Evolutionary conservation across 2,329 filamentous ascomycete species (phyloP), one percentile per base, ranked within the genome.

Genomic region (Sclerotiophoma versabilis): DNA sequence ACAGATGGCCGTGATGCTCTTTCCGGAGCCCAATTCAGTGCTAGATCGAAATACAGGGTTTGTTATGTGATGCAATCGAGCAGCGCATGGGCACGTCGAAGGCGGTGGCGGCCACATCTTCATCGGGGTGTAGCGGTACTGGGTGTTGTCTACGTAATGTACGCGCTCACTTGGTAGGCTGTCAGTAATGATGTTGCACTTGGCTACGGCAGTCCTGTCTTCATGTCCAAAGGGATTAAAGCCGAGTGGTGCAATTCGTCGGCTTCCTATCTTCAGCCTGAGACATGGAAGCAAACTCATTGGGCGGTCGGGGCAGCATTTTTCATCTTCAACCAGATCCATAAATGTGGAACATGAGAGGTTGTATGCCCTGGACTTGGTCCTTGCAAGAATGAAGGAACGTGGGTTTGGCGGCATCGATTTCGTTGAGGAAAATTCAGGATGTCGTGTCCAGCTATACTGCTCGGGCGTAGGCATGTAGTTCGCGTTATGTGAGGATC

Each of bases 271-370:
- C 22, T 82, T 78, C 4, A 89, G 72, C 4, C 81, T 78, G 11
- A 85, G 71, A 15, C 76, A 75, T 58, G 73, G 54, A 15, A 50
- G 53, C n/a, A 49, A 14, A 12, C 8, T 14, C n/a, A n/a, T 36
- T 57, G 68, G 64, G 2, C 63, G 57, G n/a, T 70, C 61, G 2
- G 66, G 58, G 26, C 69, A 76, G 50, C 73, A 76, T 2, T 69
- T 42, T 3, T 80, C 72, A 56, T 84, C 80, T 57, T 86, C 79
- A 5, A 87, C 81, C 0, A 89, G 68, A 59, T 89, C 87, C 5
- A 89, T 48, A 62, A 85, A 88, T 0, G 85, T 78, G 19, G 77
- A 77, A 57, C 80, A 81, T 2, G 78, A 75, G 11, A 77, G 69
- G 44, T 83, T 79, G 66, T 89, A 89, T 3, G 79, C 77, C 20